Evolutionary conservation across 805 yeast genomes (phyloP), one percentile per base, ranked within the genome.

Genomic region (Ogataea allantospora): DNA sequence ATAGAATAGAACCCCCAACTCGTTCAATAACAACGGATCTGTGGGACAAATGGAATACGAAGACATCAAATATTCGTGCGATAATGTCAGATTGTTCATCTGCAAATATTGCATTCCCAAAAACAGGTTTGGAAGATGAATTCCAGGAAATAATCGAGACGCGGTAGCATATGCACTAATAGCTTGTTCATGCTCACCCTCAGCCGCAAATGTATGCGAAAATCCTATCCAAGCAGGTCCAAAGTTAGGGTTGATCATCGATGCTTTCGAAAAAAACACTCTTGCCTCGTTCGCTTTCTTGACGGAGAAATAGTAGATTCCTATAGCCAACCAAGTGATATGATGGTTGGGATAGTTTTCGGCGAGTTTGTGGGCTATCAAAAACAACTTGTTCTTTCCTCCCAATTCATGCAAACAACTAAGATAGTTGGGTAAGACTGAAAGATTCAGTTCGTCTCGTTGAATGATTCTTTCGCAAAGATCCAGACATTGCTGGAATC

Each of bases 131-230:
- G 99, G 98, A 31, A 89, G 64, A 58, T 93, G 97, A 3, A 89
- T 81, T 1, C 95, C 95, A 0, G 89, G 88, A 54, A 93, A 93
- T 28, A 89, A 71, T 44, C 96, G 68, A 1, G 96, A 88, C 0
- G 97, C 97, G 9, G 95, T 89, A 2, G 98, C 89, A 62, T 89
- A 93, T 0, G 98, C 98, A 40, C 96, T 83, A 15, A 93, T 83
- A 1, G 98, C 98, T 62, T 93, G 98, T 59, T 93, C 99, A 59
- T 93, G 97, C 62, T 93, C 99, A n/a, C 96, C 95, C 59, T 93
- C 99, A 3, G 86, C 82, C 0, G 96, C 96, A 73, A 89, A 93
- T 0, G 98, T 89, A 55, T 91, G 98, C 1, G 98, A 98, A 66
- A 93, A 93, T 2, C 97, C 99, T 22, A 93, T 80, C 99, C 99